These are phyloP conservation scores for Mycosarcoma maydis DNA, from an alignment of 1,284 basidiomycete species.

Conservation along the genomic window DNA sequence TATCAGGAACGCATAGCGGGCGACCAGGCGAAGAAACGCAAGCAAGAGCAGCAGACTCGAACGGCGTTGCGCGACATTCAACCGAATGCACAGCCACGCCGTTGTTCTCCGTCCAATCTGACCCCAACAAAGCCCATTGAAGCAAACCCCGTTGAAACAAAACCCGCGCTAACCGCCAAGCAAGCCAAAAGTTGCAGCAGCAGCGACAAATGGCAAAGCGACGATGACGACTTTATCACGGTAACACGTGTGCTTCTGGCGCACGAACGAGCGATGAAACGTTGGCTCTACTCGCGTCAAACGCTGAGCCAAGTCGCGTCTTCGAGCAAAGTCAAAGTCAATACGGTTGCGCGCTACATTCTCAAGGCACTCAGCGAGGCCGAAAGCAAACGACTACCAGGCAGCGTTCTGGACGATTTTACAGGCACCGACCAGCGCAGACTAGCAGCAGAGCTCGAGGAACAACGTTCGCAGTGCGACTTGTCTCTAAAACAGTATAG, in stretches of 20 bases:
- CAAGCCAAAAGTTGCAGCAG: not conserved
- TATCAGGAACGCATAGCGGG: constrained; percentile 8
- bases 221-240: constrained; percentile 17
- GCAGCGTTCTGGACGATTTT: constrained; percentile 15
- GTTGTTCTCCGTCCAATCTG: not conserved
- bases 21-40: constrained; percentile 4
- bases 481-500: constrained; percentile 1
- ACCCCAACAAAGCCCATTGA: too few relatives aligned
- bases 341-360: constrained; percentile 28
- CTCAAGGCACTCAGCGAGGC: constrained; percentile 18
- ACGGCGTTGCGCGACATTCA: constrained; percentile 21
- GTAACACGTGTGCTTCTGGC: constrained; percentile 20
- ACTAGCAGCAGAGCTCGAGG: constrained; percentile 11
- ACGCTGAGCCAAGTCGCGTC: constrained; percentile 16
- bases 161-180: not conserved
- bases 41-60: not conserved
- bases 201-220: not conserved
- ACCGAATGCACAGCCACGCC: not conserved
- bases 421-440: not conserved
- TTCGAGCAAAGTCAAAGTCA: constrained; percentile 21
- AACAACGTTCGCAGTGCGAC: not conserved
- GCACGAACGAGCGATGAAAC: constrained; percentile 25
- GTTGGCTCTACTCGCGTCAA: constrained; percentile 24
- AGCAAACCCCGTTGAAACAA: not conserved
- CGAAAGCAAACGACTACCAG: not conserved